Evolutionary conservation across 345 rosid species (phyloP).

Genomic region (Arabidopsis arenosa): DNA sequence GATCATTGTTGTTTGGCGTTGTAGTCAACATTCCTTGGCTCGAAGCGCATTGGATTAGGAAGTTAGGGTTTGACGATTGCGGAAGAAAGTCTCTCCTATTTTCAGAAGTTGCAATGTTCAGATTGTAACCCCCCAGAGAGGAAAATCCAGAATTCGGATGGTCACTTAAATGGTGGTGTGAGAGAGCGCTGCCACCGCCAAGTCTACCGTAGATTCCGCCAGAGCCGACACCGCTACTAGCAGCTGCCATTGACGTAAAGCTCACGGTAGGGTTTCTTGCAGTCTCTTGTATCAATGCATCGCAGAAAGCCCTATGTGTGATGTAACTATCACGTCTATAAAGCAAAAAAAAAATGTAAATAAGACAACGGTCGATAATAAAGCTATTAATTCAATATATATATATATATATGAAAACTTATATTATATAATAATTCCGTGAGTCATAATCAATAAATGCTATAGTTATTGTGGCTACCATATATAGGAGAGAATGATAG

Average conservation of each 20-base stretch:
- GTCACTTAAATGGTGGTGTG: constrained; percentile 48
- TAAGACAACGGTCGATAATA: background rate
- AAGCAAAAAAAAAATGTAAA: constrained; percentile 4
- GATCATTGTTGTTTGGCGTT: constrained; percentile 35
- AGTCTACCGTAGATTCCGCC: constrained; percentile 54
- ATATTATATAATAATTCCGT: background rate
- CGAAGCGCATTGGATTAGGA: constrained; percentile 54
- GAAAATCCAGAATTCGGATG: constrained; percentile 31
- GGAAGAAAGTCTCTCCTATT: constrained; percentile 48
- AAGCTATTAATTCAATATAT: constrained; percentile 3
- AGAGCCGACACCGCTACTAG: constrained; percentile 8
- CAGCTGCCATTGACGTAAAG: constrained; percentile 45
- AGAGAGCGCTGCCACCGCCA: constrained; percentile 45
- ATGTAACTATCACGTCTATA: constrained; percentile 89
- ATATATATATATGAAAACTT: background rate
- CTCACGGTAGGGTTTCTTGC: constrained; percentile 66
- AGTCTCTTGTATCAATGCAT: constrained; percentile 80
- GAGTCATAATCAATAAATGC: constrained; percentile 28
- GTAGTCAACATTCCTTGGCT: constrained; percentile 37
- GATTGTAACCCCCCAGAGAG: constrained; percentile 41
- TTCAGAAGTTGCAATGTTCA: constrained; percentile 42
- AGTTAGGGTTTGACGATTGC: constrained; percentile 50
- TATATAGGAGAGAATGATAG: constrained; percentile 38
- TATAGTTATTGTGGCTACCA: constrained; percentile 26
- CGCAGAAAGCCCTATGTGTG: constrained; percentile 89